Evolutionary conservation across 1,284 basidiomycete species (phyloP), one percentile per base, ranked within the genome.

Genomic region (Porodaedalea pini): DNA sequence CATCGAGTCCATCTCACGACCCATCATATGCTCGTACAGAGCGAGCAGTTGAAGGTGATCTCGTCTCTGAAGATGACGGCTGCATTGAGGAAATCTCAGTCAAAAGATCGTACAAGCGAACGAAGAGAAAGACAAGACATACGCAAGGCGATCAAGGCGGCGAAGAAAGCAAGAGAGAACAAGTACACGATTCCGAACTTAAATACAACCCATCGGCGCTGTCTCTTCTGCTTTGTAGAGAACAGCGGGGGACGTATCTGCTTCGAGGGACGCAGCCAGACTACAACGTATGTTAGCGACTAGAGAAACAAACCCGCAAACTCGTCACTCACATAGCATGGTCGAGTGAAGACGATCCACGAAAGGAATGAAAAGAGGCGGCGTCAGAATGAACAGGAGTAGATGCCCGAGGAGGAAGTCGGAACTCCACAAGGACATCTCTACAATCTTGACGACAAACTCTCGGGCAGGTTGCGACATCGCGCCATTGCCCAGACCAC

Each of bases 391-490:
- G 69, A 96, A 82, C 64, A 97, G 75, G 19, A 98, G 79, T 56
- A 97, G 72, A 70, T 94, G 92, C 4, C 79, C 88, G 49, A 91
- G 76, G 40, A 93, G 70, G 75, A 92, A 95, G 75, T 97, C 94
- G 15, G 92, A 94, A 55, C 88, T 88, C 88, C 94, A 97, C 17
- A 96, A 73, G 21, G 91, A 92, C 87, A 96, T 92, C 74, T 97
- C 95, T 63, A 97, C 92, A 60, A 96, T 92, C 79, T 98, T 98
- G 77, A 98, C 94, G 60, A 98, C 83, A 70, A 90, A 96, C 78
- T 98, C 94, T 71, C 94, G 88, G 60, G 92, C 92, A 43, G 94
- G 94, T 70, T 97, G 94, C 37, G 92, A 94, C 71, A 94, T 87
- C 41, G 92, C 93, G 48, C 91, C 89, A 25, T 79, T 80, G 41